Conservation (phyloP, 2,329 filamentous ascomycete genomes). For the Orbilia brochopaga region DNA sequence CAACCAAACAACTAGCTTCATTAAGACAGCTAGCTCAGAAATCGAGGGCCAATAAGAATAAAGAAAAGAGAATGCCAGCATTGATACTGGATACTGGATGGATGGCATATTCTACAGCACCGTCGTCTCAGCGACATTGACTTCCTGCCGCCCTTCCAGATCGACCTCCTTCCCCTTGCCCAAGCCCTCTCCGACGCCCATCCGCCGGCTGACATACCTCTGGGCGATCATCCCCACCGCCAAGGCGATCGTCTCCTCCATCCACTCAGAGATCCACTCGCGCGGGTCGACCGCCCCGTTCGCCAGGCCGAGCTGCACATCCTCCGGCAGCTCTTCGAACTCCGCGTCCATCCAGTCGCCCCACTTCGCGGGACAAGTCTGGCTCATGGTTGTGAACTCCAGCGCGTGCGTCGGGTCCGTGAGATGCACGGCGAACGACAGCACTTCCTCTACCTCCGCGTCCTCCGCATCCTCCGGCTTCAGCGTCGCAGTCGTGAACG, state of each 20-base stretch:
- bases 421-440: constrained; percentile 78
- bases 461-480: constrained; percentile 64
- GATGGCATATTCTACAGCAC: constrained; percentile 57
- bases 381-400: constrained; percentile 80
- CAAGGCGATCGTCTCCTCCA: constrained; percentile 82
- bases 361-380: constrained; percentile 84
- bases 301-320: constrained; percentile 83
- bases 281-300: constrained; percentile 81
- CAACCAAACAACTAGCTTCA: neutral
- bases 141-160: constrained; percentile 64
- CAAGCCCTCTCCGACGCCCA: constrained; percentile 90
- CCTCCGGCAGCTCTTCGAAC: constrained; percentile 70
- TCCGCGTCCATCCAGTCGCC: constrained; percentile 84
- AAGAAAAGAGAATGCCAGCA: neutral
- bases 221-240: constrained; percentile 87
- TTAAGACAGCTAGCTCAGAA: too few species aligned
- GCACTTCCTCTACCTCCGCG: constrained; percentile 66
- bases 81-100: too few species aligned
- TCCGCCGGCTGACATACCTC: constrained; percentile 88
- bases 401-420: constrained; percentile 91
- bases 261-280: constrained; percentile 97
- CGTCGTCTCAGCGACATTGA: constrained; percentile 68
- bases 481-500: constrained; percentile 67
- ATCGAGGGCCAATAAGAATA: neutral
- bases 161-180: constrained; percentile 66